Base-by-base conservation (phyloP, 225 moss, liverwort and hornwort species). In the Sphagnum contortum region DNA sequence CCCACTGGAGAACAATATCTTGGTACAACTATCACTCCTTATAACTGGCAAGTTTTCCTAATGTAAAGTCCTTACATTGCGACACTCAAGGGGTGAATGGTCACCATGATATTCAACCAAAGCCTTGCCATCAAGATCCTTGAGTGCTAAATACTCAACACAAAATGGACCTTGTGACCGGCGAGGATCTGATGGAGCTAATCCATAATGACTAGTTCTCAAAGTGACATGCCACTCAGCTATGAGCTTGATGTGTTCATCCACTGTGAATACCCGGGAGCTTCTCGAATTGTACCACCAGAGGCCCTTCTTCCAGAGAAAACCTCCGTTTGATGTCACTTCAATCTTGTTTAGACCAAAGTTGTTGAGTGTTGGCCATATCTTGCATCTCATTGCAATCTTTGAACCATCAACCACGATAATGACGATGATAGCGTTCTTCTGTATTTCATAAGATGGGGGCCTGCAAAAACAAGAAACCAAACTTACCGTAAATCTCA, bases 291-390 rank as follows among this genome's bases (percentile, higher is more conserved):
- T 81, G 55, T 50, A 81, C 67, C 72, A 81, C 81, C 81, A 81
- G 4, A 81, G 72, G 7, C 81, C 74, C 57, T 81, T 81, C 70
- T 81, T 81, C 81, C 81, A 81, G 61, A 81, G 62, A 62, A 81
- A 78, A 57, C 74, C 81, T 44, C 75, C 75, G 1, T 81, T 81
- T 62, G 68, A 57, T 0, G 81, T 74, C 2, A 78, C 77, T 14
- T 81, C 81, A 68, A 81, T 75, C 70, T 81, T 81, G 72, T 81
- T 81, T 14, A 78, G 62, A 10, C 81, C 81, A 13, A 81, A 72
- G 75, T 70, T 81, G 53, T 44, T 54, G 10, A 47, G 70, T 5
- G 81, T 77, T 44, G 81, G 81, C 78, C 81, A 82, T 5, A 82
- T 82, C 72, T 82, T 82, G 6, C 81, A 82, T 52, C 81, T 64